Base-by-base conservation (phyloP, 495 filamentous ascomycete species). In the Rostrohypoxylon terebratum region DNA sequence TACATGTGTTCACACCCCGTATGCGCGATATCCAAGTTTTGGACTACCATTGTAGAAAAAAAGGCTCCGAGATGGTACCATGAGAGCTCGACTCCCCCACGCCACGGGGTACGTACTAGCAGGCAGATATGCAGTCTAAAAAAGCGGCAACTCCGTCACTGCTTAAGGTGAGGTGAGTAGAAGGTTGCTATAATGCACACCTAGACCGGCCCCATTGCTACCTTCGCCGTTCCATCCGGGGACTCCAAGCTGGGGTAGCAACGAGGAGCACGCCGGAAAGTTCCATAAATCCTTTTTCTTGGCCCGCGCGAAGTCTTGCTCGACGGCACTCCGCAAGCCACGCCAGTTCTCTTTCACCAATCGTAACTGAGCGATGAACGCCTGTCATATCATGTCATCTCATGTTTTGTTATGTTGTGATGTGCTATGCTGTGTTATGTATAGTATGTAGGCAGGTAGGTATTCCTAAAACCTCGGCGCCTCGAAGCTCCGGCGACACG, bases 151-250 rank as follows among this genome's bases (percentile, higher is more conserved):
- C 45, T 40, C 60, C 18, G 45, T 64, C 44, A 55, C 25, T 54
- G 31, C 33, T 31, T 34, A 53, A 50, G 62, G 40, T 4, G 48
- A 58, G 13, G 57, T 58, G 16, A 25, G 50, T 62, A 62, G 11
- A 61, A 61, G 14, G 40, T 23, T 1, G 21, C 28, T 51, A 16
- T 9, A 28, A 63, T 53, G 16, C 16, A 23, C 21, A 33, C 25
- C 64, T 54, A 21, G 53, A 54, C 51, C 33, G 4, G 14, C 20
- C 47, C 63, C 54, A 63, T 59, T 72, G 20, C 64, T 68, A 72
- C 70, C 59, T 64, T 68, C 51, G 48, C 34, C 34, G 63, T 72
- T 60, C 55, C 59, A 68, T 54, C 53, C 69, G 67, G 66, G 48
- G 50, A 47, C 58, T 42, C 51, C 40, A 59, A 42, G 36, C 55